Evolutionary conservation across 2,329 filamentous ascomycete species (phyloP).

Genomic region (Arthrobotrys entomopaga): DNA sequence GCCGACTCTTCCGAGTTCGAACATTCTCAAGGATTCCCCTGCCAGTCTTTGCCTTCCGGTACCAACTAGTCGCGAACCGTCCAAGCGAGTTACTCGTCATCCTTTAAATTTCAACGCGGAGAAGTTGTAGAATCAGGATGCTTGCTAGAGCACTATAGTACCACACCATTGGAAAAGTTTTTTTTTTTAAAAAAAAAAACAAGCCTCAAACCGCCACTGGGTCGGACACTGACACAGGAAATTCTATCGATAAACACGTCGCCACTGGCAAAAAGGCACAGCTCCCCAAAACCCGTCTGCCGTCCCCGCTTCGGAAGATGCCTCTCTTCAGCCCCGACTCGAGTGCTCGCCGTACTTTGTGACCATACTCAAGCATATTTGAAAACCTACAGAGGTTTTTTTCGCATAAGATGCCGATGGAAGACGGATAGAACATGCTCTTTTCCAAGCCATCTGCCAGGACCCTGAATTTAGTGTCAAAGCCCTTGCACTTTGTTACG

Average conservation of each 20-base stretch:
- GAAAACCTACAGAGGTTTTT: neutral
- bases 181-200: too few species aligned
- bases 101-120: too few species aligned
- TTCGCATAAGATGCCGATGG: conserved; percentile 1
- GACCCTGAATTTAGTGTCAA: conserved; percentile 8
- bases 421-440: neutral
- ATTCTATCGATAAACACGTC: too few species aligned
- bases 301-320: too few species aligned
- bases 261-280: neutral
- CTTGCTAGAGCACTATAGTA: too few species aligned
- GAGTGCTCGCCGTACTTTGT: too few species aligned
- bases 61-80: conserved; percentile 30
- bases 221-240: too few species aligned
- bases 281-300: neutral
- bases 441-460: neutral
- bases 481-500: conserved; percentile 1
- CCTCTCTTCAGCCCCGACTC: too few species aligned
- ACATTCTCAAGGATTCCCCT: conserved; percentile 13
- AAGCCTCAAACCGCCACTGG: too few species aligned
- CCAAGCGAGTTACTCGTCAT: neutral
- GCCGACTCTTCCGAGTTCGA: conserved; percentile 37
- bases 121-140: too few species aligned
- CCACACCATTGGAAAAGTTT: too few species aligned
- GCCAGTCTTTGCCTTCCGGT: conserved; percentile 4
- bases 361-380: neutral